Conservation (phyloP, 169 alveolate genomes). For the Cardiosporidium cionae region DNA sequence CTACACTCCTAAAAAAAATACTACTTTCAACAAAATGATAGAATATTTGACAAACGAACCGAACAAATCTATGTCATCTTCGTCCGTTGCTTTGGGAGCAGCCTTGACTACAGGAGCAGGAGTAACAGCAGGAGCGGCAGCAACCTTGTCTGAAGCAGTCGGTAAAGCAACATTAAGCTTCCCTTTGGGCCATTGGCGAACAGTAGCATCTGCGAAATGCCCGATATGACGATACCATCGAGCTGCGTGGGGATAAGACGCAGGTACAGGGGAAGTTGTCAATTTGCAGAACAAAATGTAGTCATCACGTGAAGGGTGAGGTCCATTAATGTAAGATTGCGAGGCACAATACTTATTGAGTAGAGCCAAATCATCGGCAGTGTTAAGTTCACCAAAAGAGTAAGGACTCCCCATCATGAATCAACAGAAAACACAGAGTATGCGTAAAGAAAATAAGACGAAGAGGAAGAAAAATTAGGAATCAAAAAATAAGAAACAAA, state of each 20-base stretch:
- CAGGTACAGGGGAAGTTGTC: background rate
- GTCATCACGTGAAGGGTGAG: background rate
- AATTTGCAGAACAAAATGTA: background rate
- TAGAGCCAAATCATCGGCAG: too few relatives aligned
- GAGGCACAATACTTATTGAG: too few relatives aligned
- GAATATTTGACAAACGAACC: background rate
- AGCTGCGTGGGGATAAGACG: background rate
- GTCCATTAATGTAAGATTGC: background rate
- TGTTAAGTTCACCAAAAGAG: too few relatives aligned
- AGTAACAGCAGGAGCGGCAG: background rate
- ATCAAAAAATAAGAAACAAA: too few relatives aligned
- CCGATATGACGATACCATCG: background rate
- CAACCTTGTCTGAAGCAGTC: background rate
- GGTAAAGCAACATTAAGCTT: background rate
- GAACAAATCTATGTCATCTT: background rate
- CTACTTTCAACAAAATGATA: too few relatives aligned
- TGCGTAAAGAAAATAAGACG: too few relatives aligned
- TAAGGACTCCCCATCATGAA: too few relatives aligned
- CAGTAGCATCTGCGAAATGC: background rate
- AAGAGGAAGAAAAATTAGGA: too few relatives aligned
- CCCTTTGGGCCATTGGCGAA: background rate
- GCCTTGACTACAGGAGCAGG: background rate
- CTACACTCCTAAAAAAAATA: too few relatives aligned
- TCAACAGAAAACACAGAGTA: too few relatives aligned
- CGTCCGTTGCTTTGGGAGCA: background rate